Conservation (phyloP, 176 grass and related monocot species). For the Oryza coarctata region DNA sequence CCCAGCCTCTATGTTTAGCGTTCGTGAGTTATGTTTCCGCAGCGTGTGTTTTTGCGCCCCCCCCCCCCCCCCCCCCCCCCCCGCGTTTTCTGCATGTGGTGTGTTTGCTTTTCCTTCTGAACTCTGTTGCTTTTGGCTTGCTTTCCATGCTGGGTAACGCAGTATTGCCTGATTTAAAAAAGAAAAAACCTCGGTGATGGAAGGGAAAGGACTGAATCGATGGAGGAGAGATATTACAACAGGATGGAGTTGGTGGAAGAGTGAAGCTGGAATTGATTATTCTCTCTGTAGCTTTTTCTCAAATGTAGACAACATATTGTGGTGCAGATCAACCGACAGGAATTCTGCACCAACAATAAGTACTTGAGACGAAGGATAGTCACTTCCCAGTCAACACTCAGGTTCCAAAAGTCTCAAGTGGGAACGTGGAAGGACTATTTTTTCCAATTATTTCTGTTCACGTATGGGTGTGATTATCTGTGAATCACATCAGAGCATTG, state of each 20-base stretch:
- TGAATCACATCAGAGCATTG: not conserved
- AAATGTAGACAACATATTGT: not conserved
- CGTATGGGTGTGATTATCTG: not conserved
- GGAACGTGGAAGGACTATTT: not conserved
- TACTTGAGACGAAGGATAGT: not conserved
- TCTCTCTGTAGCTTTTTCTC: not conserved
- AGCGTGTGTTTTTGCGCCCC: too few species aligned
- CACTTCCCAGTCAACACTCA: constrained; percentile 2
- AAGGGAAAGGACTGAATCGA: not conserved
- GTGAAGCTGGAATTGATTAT: not conserved
- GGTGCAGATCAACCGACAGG: not conserved
- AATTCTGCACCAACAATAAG: not conserved
- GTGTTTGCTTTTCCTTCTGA: too few species aligned
- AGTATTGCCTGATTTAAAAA: too few species aligned
- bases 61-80: too few species aligned
- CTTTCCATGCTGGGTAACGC: too few species aligned
- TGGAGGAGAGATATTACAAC: not conserved
- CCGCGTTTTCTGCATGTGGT: too few species aligned
- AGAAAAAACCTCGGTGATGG: not conserved
- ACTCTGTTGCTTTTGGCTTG: too few species aligned
- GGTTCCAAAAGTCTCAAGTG: not conserved
- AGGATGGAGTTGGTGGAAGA: not conserved
- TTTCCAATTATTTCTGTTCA: not conserved
- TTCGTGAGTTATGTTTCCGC: too few species aligned
- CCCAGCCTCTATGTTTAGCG: too few species aligned